These are phyloP conservation scores for Ambrosia hybrid DNA, from an alignment of 140 eudicot genomes.

Conservation along the genomic window DNA sequence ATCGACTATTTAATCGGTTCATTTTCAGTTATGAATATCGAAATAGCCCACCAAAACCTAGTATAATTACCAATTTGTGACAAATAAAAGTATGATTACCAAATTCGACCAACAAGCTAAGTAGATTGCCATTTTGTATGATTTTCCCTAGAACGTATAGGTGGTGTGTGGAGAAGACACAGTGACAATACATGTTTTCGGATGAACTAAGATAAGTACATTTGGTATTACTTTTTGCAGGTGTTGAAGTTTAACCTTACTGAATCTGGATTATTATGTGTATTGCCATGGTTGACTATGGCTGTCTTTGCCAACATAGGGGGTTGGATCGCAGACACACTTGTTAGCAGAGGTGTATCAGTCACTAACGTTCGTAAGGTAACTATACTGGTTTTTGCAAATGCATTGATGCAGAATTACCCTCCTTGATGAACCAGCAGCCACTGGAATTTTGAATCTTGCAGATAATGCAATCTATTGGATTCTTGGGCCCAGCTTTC, in stretches of 20 bases:
- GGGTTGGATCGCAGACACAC: slow-evolving; percentile 96
- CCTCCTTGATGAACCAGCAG: neutral
- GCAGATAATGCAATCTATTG: slow-evolving; percentile 95
- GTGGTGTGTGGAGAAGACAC: no score
- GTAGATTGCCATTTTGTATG: neutral
- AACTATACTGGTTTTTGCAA: slow-evolving; percentile 15
- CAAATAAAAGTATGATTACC: neutral
- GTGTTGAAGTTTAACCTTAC: slow-evolving; percentile 93
- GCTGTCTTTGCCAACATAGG: slow-evolving; percentile 91
- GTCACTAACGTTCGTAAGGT: slow-evolving; percentile 88
- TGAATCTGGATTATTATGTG: slow-evolving; percentile 82
- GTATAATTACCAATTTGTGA: no score
- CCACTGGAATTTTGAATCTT: slow-evolving; percentile 17
- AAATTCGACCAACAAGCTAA: neutral
- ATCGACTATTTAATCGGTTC: neutral
- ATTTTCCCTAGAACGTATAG: no score
- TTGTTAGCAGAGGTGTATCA: slow-evolving; percentile 76
- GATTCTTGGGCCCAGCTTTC: slow-evolving; percentile 91
- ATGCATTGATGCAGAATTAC: slow-evolving; percentile 19
- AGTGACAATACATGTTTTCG: neutral
- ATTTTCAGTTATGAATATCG: neutral
- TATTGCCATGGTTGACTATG: slow-evolving; percentile 95
- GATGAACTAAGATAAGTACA: neutral
- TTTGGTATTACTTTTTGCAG: slow-evolving; percentile 30
- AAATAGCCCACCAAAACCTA: neutral